Percentiles rank a stretch among this genome's conserved stretches.
These are phyloP conservation scores for Globisporangium viniferum DNA, from an alignment of 352 stramenopile genomes.

Conservation along the genomic window DNA sequence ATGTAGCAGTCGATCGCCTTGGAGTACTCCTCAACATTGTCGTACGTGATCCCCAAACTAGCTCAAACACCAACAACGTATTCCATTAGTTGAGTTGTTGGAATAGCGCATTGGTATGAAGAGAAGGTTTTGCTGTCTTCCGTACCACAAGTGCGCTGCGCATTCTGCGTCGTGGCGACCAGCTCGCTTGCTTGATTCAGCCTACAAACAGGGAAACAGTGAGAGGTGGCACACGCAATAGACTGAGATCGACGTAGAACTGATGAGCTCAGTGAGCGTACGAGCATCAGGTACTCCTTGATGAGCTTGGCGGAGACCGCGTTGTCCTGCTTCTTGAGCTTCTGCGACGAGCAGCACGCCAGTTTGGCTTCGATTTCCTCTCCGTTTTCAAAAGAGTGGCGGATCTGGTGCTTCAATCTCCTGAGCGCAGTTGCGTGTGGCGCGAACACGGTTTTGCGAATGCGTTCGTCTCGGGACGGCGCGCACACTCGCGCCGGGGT, in stretches of 20 bases:
- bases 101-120: not conserved
- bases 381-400: conserved; percentile 44
- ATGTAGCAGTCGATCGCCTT: conserved; percentile 86
- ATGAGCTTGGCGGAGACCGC: conserved; percentile 70
- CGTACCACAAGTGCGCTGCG: conserved; percentile 75
- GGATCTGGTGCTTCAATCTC: conserved; percentile 45
- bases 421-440: conserved; percentile 56
- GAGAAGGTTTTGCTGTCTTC: not conserved
- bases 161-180: conserved; percentile 82
- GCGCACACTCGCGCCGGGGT: conserved; percentile 51
- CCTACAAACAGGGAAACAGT: conserved; percentile 23
- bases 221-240: not conserved
- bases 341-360: conserved; percentile 55
- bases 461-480: conserved; percentile 56
- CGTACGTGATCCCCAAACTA: conserved; percentile 80
- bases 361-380: conserved; percentile 44
- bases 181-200: conserved; percentile 81
- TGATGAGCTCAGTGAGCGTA: conserved; percentile 4
- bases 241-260: not conserved
- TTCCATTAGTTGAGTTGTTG: not conserved
- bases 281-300: conserved; percentile 79
- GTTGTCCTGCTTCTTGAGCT: conserved; percentile 55
- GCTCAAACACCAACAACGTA: not conserved
- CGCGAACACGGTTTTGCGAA: conserved; percentile 71
- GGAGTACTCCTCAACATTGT: conserved; percentile 83